Evolutionary conservation across 164 flowering plant species (phyloP).

Genomic region (Nymphaea thermarum): DNA sequence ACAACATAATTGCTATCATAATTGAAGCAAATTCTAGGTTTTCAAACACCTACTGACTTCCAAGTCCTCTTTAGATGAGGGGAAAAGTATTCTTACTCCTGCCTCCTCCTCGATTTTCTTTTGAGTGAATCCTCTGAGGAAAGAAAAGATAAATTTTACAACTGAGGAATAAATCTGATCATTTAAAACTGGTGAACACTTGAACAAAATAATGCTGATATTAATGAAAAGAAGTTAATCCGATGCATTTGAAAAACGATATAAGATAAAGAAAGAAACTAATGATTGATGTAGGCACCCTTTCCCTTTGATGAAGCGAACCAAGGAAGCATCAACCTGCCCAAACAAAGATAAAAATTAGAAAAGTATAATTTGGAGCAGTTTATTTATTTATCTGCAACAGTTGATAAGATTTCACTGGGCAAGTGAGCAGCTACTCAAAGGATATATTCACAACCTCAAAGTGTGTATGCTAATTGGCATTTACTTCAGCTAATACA

Average conservation of each 20-base stretch:
- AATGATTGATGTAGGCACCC: constrained; percentile 28
- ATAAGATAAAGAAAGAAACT: background rate
- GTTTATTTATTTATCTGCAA: too few species aligned
- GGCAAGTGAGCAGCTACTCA: too few species aligned
- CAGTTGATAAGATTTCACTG: too few species aligned
- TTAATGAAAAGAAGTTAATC: background rate
- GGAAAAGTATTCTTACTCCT: constrained; percentile 57
- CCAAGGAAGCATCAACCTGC: constrained; percentile 67
- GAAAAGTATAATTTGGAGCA: background rate
- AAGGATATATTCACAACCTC: too few species aligned
- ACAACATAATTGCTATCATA: too few species aligned
- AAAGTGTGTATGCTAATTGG: too few species aligned
- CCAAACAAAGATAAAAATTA: constrained; percentile 5
- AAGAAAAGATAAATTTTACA: background rate
- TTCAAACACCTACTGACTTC: constrained; percentile 28
- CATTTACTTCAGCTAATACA: too few species aligned
- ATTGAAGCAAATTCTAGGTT: too few species aligned
- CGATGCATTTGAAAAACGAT: background rate
- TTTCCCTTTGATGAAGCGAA: constrained; percentile 67
- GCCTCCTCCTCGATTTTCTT: constrained; percentile 49
- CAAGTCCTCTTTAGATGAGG: constrained; percentile 47
- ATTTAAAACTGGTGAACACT: background rate
- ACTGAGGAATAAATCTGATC: background rate
- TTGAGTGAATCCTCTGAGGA: constrained; percentile 51
- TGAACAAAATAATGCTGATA: background rate